Conservation (phyloP, 306 rosid genomes). For the Vigna unguiculata region DNA sequence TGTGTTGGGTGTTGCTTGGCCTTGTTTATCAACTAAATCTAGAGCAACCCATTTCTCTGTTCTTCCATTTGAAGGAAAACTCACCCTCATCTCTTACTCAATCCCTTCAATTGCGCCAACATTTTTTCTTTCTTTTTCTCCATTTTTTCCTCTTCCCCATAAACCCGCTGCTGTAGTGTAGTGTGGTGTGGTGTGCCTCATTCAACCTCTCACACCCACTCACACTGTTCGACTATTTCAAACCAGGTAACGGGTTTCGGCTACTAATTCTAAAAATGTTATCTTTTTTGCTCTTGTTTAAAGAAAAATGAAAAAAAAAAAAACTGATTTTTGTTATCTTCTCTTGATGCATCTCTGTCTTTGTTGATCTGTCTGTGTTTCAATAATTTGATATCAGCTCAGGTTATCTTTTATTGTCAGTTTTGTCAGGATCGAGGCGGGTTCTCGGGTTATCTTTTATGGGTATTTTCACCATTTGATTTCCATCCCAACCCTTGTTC, state of each 20-base stretch:
- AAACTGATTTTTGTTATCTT: slow-evolving; percentile 23
- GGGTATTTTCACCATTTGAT: slow-evolving; percentile 47
- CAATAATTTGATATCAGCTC: slow-evolving; percentile 31
- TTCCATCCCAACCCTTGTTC: background rate
- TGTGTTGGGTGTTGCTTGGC: slow-evolving; percentile 41
- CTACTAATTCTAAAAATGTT: slow-evolving; percentile 18
- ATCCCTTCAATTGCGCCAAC: background rate
- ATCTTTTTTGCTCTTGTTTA: background rate
- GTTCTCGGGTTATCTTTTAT: slow-evolving; percentile 41
- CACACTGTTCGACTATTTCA: slow-evolving; percentile 36
- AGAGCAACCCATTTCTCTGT: slow-evolving; percentile 52
- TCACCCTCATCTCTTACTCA: background rate
- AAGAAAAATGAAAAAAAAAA: background rate
- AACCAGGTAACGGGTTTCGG: slow-evolving; percentile 50
- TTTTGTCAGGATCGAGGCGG: slow-evolving; percentile 38
- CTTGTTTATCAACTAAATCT: slow-evolving; percentile 62
- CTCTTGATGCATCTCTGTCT: background rate
- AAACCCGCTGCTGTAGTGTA: background rate
- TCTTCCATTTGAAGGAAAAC: slow-evolving; percentile 51
- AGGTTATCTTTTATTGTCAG: slow-evolving; percentile 36
- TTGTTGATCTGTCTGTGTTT: slow-evolving; percentile 51
- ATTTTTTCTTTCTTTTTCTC: background rate
- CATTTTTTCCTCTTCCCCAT: background rate
- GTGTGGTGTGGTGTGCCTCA: background rate
- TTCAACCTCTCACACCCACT: slow-evolving; percentile 55